Evolutionary conservation across 202 grass and related monocot species (phyloP).

Genomic region (Brachypodium distachyon): DNA sequence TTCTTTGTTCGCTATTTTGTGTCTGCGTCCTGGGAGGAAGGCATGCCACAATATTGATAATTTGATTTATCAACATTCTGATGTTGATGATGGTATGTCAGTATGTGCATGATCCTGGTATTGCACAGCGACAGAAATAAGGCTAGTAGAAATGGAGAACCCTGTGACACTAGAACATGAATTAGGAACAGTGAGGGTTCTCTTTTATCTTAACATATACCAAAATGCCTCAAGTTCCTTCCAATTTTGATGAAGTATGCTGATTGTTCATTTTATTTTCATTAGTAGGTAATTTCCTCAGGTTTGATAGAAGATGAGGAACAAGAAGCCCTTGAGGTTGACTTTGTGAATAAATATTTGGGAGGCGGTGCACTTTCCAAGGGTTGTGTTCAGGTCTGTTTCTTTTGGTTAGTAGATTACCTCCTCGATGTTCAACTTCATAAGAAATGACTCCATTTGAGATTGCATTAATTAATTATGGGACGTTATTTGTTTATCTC

Average conservation of each 20-base stretch:
- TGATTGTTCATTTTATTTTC: conserved; percentile 32
- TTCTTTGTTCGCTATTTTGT: not conserved
- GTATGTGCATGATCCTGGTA: not conserved
- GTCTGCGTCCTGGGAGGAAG: not conserved
- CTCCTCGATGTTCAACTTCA: not conserved
- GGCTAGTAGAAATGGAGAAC: not conserved
- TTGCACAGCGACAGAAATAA: not conserved
- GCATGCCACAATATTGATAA: not conserved
- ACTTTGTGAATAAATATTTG: conserved; percentile 94
- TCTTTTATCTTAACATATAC: not conserved
- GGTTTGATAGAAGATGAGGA: conserved; percentile 91
- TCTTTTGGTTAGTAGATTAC: conserved; percentile 15
- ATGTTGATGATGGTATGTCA: no score
- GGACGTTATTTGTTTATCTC: not conserved
- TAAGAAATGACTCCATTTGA: not conserved
- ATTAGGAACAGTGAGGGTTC: not conserved
- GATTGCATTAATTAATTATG: not conserved
- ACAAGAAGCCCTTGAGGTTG: conserved; percentile 72
- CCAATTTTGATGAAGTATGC: not conserved
- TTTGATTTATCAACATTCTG: not conserved
- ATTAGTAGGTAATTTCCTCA: conserved; percentile 58
- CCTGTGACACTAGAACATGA: not conserved
- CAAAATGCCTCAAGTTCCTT: not conserved
- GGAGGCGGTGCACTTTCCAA: conserved; percentile 84
- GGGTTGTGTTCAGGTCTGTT: conserved; percentile 85